These are phyloP conservation scores for Leccinum griseonigrum DNA, from an alignment of 1,284 basidiomycete species.

Conservation along the genomic window DNA sequence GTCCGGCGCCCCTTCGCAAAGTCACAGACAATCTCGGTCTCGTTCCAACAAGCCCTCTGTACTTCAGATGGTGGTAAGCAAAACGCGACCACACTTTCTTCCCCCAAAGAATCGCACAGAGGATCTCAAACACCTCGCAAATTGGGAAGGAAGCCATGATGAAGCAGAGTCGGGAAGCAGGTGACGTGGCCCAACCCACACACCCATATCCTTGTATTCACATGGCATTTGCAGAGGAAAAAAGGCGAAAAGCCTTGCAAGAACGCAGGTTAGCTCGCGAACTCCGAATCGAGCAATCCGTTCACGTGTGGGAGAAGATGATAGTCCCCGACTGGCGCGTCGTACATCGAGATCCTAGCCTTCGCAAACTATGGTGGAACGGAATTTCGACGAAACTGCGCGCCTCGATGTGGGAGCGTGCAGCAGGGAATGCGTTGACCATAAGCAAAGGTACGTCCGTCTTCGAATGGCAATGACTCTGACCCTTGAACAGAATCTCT, in stretches of 20 bases:
- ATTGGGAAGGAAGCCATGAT: constrained; percentile 87
- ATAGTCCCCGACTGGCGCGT: constrained; percentile 84
- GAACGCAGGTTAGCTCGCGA: constrained; percentile 69
- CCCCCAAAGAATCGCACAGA: constrained; percentile 83
- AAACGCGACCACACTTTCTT: constrained; percentile 76
- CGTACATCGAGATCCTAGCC: constrained; percentile 59
- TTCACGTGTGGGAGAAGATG: constrained; percentile 74
- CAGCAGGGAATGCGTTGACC: constrained; percentile 86
- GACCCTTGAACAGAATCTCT: neutral
- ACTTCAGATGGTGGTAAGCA: constrained; percentile 74
- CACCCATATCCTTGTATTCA: constrained; percentile 8
- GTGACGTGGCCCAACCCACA: constrained; percentile 40
- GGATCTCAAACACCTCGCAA: constrained; percentile 81
- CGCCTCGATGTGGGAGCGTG: constrained; percentile 84
- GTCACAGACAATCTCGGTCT: constrained; percentile 45
- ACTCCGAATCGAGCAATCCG: constrained; percentile 63
- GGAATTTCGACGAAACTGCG: constrained; percentile 88
- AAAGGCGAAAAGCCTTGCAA: constrained; percentile 58
- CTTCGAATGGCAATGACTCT: neutral
- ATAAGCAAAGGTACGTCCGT: constrained; percentile 71
- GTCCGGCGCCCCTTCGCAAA: constrained; percentile 8
- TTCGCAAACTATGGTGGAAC: constrained; percentile 87
- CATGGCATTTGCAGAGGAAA: constrained; percentile 55
- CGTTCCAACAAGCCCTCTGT: constrained; percentile 62
- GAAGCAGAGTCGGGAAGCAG: constrained; percentile 70